phyloP scores from a whole-genome alignment of 805 yeast genomes.

The Martiniozyma abietophila region DNA sequence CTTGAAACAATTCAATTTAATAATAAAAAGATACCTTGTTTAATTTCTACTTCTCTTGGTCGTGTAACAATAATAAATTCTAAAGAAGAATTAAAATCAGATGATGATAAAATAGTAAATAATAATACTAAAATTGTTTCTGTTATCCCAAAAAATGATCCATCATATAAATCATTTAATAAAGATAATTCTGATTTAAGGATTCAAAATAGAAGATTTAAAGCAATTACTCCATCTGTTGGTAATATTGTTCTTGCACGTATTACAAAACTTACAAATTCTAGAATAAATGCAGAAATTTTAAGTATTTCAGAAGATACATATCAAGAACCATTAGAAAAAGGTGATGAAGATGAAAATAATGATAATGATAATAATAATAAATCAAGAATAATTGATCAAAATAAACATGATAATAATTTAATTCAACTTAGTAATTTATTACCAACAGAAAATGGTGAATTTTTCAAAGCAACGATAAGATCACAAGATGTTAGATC shows the following conservation, averaged over 20 bases:
- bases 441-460: slow-evolving; percentile 68
- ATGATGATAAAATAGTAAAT: slow-evolving; percentile 3
- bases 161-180: slow-evolving; percentile 6
- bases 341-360: background rate
- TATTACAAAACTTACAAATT: slow-evolving; percentile 55
- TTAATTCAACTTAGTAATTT: slow-evolving; percentile 24
- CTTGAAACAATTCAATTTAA: slow-evolving; percentile 36
- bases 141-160: slow-evolving; percentile 20
- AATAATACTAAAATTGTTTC: slow-evolving; percentile 10
- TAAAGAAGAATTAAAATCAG: slow-evolving; percentile 10
- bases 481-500: slow-evolving; percentile 84
- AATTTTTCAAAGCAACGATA: slow-evolving; percentile 78
- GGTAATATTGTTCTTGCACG: slow-evolving; percentile 74
- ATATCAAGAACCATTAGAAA: slow-evolving; percentile 1
- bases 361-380: slow-evolving; percentile 6
- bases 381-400: slow-evolving; percentile 4
- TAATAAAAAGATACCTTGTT: slow-evolving; percentile 29
- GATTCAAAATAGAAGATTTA: slow-evolving; percentile 5
- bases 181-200: background rate
- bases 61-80: slow-evolving; percentile 26
- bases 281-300: slow-evolving; percentile 75
- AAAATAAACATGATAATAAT: slow-evolving; percentile 5
- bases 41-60: slow-evolving; percentile 58
- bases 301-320: slow-evolving; percentile 25
- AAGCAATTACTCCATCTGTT: slow-evolving; percentile 61